phyloP scores from a whole-genome alignment of 371 early-diverging fungal species.

The Choanephora cucurbitarum region DNA sequence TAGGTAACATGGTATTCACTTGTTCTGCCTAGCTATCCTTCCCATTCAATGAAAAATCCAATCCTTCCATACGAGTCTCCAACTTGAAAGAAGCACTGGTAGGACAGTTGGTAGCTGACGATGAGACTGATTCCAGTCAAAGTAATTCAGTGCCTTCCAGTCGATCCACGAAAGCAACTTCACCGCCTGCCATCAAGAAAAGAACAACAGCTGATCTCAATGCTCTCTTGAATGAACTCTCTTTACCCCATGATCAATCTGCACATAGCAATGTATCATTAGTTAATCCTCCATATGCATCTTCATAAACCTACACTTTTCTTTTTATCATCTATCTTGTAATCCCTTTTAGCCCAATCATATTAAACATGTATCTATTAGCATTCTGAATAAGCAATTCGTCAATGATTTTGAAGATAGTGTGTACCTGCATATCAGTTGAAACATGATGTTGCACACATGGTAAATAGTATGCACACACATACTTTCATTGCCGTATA shows the following conservation, averaged over 20 bases:
- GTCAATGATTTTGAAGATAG: too few species aligned
- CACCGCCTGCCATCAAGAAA: neutral
- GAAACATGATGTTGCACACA: too few species aligned
- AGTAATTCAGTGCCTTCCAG: slow-evolving; percentile 8
- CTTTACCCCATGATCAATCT: slow-evolving; percentile 1
- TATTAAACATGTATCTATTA: too few species aligned
- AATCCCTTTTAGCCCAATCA: too few species aligned
- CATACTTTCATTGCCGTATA: too few species aligned
- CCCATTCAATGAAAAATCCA: neutral
- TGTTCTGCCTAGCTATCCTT: neutral
- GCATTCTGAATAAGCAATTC: too few species aligned
- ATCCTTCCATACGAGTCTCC: slow-evolving; percentile 39
- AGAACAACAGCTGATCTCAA: slow-evolving; percentile 10
- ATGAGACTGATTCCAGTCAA: slow-evolving; percentile 19
- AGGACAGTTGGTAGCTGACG: slow-evolving; percentile 4
- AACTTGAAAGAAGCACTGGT: slow-evolving; percentile 45
- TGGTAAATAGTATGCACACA: too few species aligned
- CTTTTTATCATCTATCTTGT: too few species aligned
- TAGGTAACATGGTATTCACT: neutral
- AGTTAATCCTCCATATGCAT: slow-evolving; percentile 29
- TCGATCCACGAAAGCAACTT: neutral
- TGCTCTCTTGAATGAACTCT: slow-evolving; percentile 19
- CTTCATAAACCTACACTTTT: slow-evolving; percentile 2
- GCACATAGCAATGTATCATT: slow-evolving; percentile 18
- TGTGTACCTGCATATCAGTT: too few species aligned